phyloP scores from a whole-genome alignment of 2,329 filamentous ascomycete genomes.

The Aspergillus sp. region DNA sequence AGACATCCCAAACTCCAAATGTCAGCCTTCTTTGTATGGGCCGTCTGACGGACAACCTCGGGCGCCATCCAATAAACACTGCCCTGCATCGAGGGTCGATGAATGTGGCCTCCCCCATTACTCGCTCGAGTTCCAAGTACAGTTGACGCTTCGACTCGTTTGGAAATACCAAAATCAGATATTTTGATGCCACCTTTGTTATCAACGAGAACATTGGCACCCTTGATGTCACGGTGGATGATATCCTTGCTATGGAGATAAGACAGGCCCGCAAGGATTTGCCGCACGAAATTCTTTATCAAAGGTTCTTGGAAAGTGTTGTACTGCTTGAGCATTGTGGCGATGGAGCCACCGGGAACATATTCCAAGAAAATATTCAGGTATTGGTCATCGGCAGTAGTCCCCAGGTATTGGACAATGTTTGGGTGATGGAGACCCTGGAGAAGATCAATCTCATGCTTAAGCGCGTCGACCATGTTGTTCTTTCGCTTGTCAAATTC shows the following conservation, averaged over 20 bases:
- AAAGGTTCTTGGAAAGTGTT: slow-evolving; percentile 90
- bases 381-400: slow-evolving; percentile 83
- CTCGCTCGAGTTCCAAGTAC: slow-evolving; percentile 58
- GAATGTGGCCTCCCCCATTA: slow-evolving; percentile 43
- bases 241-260: slow-evolving; percentile 95
- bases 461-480: slow-evolving; percentile 95
- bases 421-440: slow-evolving; percentile 94
- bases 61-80: slow-evolving; percentile 99
- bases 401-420: slow-evolving; percentile 97
- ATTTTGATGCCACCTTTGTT: slow-evolving; percentile 99
- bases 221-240: slow-evolving; percentile 98
- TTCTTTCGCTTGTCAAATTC: slow-evolving; percentile 89
- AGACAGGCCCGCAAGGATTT: slow-evolving; percentile 87
- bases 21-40: slow-evolving; percentile 96
- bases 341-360: slow-evolving; percentile 93
- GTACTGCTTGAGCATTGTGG: slow-evolving; percentile 98
- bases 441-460: slow-evolving; percentile 91
- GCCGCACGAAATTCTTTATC: slow-evolving; percentile 92
- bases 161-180: slow-evolving; percentile 97
- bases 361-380: slow-evolving; percentile 99
- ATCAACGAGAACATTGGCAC: slow-evolving; percentile 96
- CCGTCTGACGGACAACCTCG: slow-evolving; percentile 96
- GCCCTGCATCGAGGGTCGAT: slow-evolving; percentile 78
- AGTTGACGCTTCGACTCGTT: slow-evolving; percentile 91
- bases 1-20: slow-evolving; percentile 98